Evolutionary conservation across 805 yeast species (phyloP).

Genomic region (Candida piceae): DNA sequence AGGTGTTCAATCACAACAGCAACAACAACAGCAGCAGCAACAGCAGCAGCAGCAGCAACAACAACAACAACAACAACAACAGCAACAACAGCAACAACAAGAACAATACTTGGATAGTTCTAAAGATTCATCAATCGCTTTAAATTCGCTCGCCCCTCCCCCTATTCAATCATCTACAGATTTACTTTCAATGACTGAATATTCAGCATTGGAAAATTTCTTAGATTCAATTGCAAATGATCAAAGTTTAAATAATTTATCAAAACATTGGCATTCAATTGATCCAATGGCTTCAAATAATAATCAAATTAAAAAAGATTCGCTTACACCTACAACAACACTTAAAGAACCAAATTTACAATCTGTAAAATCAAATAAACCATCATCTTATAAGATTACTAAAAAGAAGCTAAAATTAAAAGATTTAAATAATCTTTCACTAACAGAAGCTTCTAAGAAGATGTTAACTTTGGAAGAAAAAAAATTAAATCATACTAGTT

Average conservation of each 20-base stretch:
- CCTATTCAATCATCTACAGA: slow-evolving; percentile 19
- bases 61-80: no score
- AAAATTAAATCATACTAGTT: slow-evolving; percentile 33
- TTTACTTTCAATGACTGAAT: slow-evolving; percentile 29
- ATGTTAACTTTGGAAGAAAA: slow-evolving; percentile 30
- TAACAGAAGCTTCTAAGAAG: slow-evolving; percentile 4
- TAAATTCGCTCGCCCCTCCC: no score
- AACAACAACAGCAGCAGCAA: background rate
- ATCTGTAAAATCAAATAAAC: no score
- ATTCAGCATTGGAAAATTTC: slow-evolving; percentile 31
- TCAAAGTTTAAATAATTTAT: slow-evolving; percentile 21
- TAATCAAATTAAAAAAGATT: background rate
- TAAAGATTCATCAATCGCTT: no score
- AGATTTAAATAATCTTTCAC: no score
- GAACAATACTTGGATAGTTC: no score
- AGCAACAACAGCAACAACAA: no score
- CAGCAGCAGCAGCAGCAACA: no score
- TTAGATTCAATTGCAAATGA: slow-evolving; percentile 34
- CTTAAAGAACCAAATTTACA: no score
- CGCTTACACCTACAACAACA: no score
- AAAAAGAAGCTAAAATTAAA: no score
- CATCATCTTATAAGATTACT: no score
- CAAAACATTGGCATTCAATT: slow-evolving; percentile 30
- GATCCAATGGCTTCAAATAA: slow-evolving; percentile 22
- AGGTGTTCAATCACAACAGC: background rate